A percentile compares a stretch with the other conserved stretches of the same genome.
These are phyloP conservation scores for Candida neerlandica DNA, from an alignment of 1,139 yeast genomes.

Conservation along the genomic window DNA sequence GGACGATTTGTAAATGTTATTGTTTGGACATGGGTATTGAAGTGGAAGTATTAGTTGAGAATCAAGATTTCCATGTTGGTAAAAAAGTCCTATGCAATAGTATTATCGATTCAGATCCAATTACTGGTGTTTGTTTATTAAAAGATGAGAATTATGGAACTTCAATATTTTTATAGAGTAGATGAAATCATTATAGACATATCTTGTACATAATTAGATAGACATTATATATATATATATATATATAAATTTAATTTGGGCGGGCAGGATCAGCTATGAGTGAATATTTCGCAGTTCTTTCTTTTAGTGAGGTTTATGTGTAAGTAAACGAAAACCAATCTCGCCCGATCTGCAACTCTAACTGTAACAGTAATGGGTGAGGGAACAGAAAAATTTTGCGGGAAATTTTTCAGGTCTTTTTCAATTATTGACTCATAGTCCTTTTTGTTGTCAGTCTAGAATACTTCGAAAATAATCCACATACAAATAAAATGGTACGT, in stretches of 20 bases:
- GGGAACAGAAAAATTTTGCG: background rate
- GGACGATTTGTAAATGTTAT: conserved; percentile 31
- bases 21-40: conserved; percentile 51
- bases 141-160: conserved; percentile 14
- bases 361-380: too few relatives aligned
- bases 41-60: conserved; percentile 36
- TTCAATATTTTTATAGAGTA: conserved; percentile 2
- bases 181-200: background rate
- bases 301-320: too few relatives aligned
- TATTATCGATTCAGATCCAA: conserved; percentile 39
- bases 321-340: too few relatives aligned
- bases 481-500: background rate
- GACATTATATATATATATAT: too few relatives aligned
- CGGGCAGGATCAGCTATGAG: too few relatives aligned
- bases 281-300: too few relatives aligned
- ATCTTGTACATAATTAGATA: background rate
- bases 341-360: too few relatives aligned
- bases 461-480: too few relatives aligned
- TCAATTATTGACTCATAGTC: conserved; percentile 1
- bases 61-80: conserved; percentile 38
- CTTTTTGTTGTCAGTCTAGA: too few relatives aligned
- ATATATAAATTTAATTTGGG: too few relatives aligned
- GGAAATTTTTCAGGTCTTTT: background rate
- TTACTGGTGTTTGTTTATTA: conserved; percentile 37
- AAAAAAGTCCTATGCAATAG: conserved; percentile 42